Evolutionary conservation across 2,329 filamentous ascomycete genomes (phyloP), one percentile per base, ranked within the genome.

Genomic region (Metarhizium album): DNA sequence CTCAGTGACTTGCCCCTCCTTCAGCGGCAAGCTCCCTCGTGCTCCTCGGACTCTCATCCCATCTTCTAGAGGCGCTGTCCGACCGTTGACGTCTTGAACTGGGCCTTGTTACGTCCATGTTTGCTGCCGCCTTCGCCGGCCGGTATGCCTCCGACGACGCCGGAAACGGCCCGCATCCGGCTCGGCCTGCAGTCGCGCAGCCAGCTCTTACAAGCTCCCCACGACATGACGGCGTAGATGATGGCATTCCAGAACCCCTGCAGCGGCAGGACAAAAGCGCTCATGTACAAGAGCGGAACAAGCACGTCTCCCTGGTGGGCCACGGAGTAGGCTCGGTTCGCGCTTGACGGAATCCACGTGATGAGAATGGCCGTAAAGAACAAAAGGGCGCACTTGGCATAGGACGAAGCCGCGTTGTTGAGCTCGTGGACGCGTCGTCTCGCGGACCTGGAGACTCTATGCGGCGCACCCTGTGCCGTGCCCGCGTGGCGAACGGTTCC

Each of bases 221-320:
- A 14, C 38, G 38, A 42, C 7, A 18, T 42, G 18, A 42, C 16
- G 16, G 81, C 68, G 66, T 93, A 94, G 57, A 94, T 88, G 51
- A 86, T 65, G n/a, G 83, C 79, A 63, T 94, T 94, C 87, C 87
- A 93, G 59, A 90, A 86, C 0, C 88, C 88, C 62, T 94, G 88
- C 0, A 90, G 74, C 0, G 88, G 87, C 8, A 94, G 74, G 1
- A 93, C 87, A 38, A 88, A 75, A 0, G 85, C 82, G 22, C 84
- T 83, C 56, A 83, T 78, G 56, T 84, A 81, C 59, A 87, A 82
- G 22, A 93, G 76, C 16, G 18, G 2, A 11, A 42, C 18, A n/a
- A 4, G 7, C 4, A 22, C 18, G 5, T 42, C 38, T 11, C 23
- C 24, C 38, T 1, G 70, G 59, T 84, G 71, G 11, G 81, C 72